Evolutionary conservation across 2,329 filamentous ascomycete species (phyloP), one percentile per base, ranked within the genome.

Genomic region (Davidsoniella neocaledoniae): DNA sequence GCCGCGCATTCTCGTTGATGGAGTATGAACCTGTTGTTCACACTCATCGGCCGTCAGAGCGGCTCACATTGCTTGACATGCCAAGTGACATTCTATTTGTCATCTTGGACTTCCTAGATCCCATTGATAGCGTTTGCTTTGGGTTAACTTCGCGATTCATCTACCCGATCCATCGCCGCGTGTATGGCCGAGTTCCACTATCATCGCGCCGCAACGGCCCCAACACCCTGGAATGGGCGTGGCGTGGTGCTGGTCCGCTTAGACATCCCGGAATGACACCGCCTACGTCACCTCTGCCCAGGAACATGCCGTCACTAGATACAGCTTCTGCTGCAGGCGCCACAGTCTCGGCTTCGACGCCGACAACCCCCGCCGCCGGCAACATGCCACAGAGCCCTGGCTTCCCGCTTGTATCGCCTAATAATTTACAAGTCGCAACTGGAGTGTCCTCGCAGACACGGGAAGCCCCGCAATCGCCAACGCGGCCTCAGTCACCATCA

Each of bases 171-270:
- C 74, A 77, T 61, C 67, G 68, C 23, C 69, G 68, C 49, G 66
- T 77, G 61, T 70, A 77, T 59, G 73, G 72, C 48, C 65, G 61
- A 6, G 70, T 80, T n/a, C 65, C 74, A 8, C 68, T 81, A 14
- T 71, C 70, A 16, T 69, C 69, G 43, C 70, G 76, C 12, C 76
- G 77, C 43, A 60, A 67, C 5, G 77, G 77, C 0, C 77, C 77
- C 49, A 80, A 80, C 61, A 70, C 76, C 55, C 68, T 77, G 58
- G 77, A 81, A 58, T 77, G 73, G 68, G 76, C 76, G 42, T 81
- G 76, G 75, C 71, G 75, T 54, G 64, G 73, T 46, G 72, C 74
- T 2, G 69, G 70, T 1, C 65, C 65, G 10, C 64, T 71, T 39
- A 56, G 69, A 43, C 59, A 60, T 51, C 51, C 51, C 12, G 44